Evolutionary conservation across 345 rosid genomes (phyloP).

Genomic region (Murraya koenigii): DNA sequence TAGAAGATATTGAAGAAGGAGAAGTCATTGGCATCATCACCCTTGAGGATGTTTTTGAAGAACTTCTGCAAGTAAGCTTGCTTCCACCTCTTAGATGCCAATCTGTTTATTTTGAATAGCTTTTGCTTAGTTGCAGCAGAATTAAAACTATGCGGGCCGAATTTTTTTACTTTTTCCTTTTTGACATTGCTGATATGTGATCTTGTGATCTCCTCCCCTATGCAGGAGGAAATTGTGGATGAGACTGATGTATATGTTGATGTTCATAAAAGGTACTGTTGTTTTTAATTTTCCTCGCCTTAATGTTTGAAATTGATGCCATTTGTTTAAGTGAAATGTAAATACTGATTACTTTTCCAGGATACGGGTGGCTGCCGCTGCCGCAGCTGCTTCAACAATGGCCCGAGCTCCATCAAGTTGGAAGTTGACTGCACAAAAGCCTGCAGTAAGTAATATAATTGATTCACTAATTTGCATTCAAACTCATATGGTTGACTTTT

Average conservation of each 20-base stretch:
- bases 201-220: slow-evolving; percentile 18
- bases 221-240: slow-evolving; percentile 80
- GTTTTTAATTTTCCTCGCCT: neutral
- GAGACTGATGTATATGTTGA: slow-evolving; percentile 76
- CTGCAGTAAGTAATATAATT: slow-evolving; percentile 32
- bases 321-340: neutral
- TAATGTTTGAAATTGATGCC: neutral
- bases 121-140: neutral
- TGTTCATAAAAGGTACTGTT: slow-evolving; percentile 68
- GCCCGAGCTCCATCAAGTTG: slow-evolving; percentile 47
- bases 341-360: slow-evolving; percentile 31
- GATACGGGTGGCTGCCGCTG: slow-evolving; percentile 72
- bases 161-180: neutral
- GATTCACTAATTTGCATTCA: neutral
- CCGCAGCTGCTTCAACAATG: slow-evolving; percentile 56
- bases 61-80: slow-evolving; percentile 66
- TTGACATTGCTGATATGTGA: neutral
- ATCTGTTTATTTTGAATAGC: slow-evolving; percentile 1
- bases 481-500: neutral
- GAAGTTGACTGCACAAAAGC: slow-evolving; percentile 33
- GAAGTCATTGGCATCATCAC: slow-evolving; percentile 85
- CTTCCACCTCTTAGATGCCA: neutral
- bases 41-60: slow-evolving; percentile 84
- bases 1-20: slow-evolving; percentile 70
- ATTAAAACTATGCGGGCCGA: neutral